Evolutionary conservation across 805 yeast species (phyloP), one percentile per base, ranked within the genome.

Genomic region (Kregervanrija fluxuum): DNA sequence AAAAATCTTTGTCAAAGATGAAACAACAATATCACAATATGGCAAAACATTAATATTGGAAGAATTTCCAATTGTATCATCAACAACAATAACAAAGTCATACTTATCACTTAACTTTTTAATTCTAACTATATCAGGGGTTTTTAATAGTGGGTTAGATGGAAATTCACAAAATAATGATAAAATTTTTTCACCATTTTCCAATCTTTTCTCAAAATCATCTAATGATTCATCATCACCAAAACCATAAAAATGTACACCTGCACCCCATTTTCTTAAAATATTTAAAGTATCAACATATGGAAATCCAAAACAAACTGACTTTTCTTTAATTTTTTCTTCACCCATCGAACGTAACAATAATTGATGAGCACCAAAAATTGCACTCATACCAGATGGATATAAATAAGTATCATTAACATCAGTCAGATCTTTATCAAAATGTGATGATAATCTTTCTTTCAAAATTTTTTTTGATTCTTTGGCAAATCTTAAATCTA

Each of bases 291-390:
- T 90, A 61, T 93, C 98, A 30, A 87, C 93, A 62, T 91, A 93
- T 6, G 98, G 96, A 66, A 90, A 89, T 1, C 99, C 99, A 64
- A 86, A 91, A 65, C 96, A 88, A 2, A 89, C 95, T 1, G 95
- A 80, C 60, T 86, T 87, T 45, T 67, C 61, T 15, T 47, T 34
- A 14, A 43, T 34, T 12, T 30, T 43, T 12, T 40, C 33, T 48
- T 43, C 62, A 58, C 62, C 71, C 42, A 49, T 66, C 1, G 46
- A 42, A 10, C 44, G 42, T 42, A 64, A 48, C 8, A 52, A 34
- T 60, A 50, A 56, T 47, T 77, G 74, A 60, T 91, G 95, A 1
- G 96, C 85, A 44, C 79, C 74, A 70, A 83, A 93, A 35, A 93
- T 85, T 1, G 95, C 72, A 2, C 96, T 83, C 97, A 93, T 93